phyloP scores from a whole-genome alignment of 257 asterid genomes.

The Jacaranda copaia region DNA sequence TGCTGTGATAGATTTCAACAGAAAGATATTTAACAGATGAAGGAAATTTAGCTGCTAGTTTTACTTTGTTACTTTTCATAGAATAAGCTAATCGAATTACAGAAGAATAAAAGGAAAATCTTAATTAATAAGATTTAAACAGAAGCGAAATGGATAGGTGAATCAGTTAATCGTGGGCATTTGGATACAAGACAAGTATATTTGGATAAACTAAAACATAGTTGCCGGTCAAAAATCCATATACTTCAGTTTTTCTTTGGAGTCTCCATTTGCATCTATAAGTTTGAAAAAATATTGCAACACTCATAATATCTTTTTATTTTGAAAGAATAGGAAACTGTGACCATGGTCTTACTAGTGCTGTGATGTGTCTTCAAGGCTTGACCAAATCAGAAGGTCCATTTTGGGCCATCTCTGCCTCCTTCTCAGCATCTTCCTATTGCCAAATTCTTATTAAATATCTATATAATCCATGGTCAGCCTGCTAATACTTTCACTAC shows the following conservation, averaged over 20 bases:
- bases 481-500: too few relatives aligned
- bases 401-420: neutral
- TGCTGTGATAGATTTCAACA: too few relatives aligned
- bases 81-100: neutral
- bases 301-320: neutral
- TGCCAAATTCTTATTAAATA: neutral
- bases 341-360: neutral
- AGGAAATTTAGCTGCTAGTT: too few relatives aligned
- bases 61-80: neutral
- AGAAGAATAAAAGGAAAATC: neutral
- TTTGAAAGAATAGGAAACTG: neutral
- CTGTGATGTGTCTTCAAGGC: too few relatives aligned
- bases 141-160: neutral
- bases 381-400: neutral
- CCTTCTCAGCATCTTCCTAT: neutral
- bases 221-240: neutral
- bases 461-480: too few relatives aligned
- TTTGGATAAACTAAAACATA: neutral
- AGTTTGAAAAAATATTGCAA: neutral
- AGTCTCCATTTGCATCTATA: neutral
- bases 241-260: neutral
- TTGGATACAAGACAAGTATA: neutral
- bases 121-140: neutral
- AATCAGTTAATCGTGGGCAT: neutral
- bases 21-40: too few relatives aligned